Base-by-base conservation (phyloP, 352 stramenopile species). In the Phytophthora palmivora region DNA sequence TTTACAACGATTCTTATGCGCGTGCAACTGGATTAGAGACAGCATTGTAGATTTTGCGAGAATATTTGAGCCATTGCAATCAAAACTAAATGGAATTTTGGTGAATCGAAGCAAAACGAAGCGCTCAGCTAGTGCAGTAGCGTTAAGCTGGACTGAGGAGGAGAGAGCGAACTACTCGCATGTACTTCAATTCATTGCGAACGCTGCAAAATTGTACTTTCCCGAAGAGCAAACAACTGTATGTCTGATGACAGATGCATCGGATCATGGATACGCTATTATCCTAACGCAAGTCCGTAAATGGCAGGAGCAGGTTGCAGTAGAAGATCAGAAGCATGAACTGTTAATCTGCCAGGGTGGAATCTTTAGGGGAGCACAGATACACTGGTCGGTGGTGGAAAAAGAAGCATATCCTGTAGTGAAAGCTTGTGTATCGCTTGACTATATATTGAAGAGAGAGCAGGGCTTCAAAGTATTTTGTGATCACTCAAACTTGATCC, bases 1-100 rank as follows among this genome's bases (percentile, higher is more conserved):
- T 8, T 41, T 72, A 1, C 57, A 76, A 30, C 26, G 52, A 10
- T 73, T 73, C 21, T 18, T 76, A 28, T 76, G 50, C 9, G 51
- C 56, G 5, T 37, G 26, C 11, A 73, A 73, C 28, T 72, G 63
- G 62, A 41, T 76, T 22, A 19, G 56, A 3, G 50, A 73, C 5
- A 59, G 36, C 15, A 41, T 76, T 4, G 26, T 66, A 0, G 58
- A 70, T 24, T 76, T 57, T 30, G 55, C 54, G 5, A 21, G 46
- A 16, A 32, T 55, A 19, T 38, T 65, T 16, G 46, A 58, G 28
- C 47, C 47, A 26, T 43, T 73, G 7, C 55, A 66, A 42, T 11
- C 26, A 0, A 54, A 66, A 8, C 16, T 67, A 9, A 56, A 64
- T 30, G 14, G 10, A 3, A 39, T 43, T 6, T 43, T 74, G 14